Base-by-base conservation (phyloP, 768 basidiomycete species). In the Kwoniella sp. region DNA sequence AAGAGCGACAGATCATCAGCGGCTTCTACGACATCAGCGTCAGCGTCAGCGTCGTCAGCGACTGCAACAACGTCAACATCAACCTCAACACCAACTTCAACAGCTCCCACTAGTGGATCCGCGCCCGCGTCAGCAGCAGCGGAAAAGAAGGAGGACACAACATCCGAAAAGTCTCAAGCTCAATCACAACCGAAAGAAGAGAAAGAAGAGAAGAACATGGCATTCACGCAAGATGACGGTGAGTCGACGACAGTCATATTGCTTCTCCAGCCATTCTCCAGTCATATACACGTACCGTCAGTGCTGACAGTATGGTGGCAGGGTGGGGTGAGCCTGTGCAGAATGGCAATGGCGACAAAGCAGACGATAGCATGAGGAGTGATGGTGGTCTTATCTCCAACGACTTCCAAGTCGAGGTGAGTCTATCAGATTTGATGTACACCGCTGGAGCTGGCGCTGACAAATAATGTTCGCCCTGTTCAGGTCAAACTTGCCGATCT, bases 401-500 rank as follows among this genome's bases (percentile, higher is more conserved):
- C 29, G 69, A 69, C 5, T 74, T 73, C 61, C 69, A 74, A 54
- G 73, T 77, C 38, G 69, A 77, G 60, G 75, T 76, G 63, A 69
- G 73, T 47, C 1, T 7, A n/a, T n/a, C n/a, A n/a, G n/a, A n/a
- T n/a, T n/a, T n/a, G n/a, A n/a, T n/a, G n/a, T n/a, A n/a, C n/a
- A n/a, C n/a, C n/a, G 5, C 29, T 55, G 56, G 41, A 9, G n/a
- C 31, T 55, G 54, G 51, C 59, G 22, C 51, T 58, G 37, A n/a
- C n/a, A n/a, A n/a, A n/a, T n/a, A n/a, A n/a, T n/a, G n/a, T n/a
- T n/a, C n/a, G 51, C 23, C 7, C 9, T 13, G 11, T 15, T 92
- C 41, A 80, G 93, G 93, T 99, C 68, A 98, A 93, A 22, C 86
- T 98, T 63, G 93, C 93, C 55, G 94, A 98, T 82, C 92, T 95